phyloP scores from a whole-genome alignment of 2,329 filamentous ascomycete species.

The Sclerotiophoma versabilis region DNA sequence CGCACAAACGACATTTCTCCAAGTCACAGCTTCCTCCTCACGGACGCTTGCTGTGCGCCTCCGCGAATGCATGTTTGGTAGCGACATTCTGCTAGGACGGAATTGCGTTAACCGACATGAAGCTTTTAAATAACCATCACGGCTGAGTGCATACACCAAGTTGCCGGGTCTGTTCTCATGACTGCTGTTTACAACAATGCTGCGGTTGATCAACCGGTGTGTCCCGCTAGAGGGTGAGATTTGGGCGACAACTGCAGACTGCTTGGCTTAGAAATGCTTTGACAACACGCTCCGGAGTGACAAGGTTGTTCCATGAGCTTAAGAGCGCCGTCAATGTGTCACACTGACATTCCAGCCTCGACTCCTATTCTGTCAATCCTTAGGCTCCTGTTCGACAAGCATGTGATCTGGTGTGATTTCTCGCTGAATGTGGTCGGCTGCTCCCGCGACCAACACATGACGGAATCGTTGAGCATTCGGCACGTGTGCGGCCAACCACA shows the following conservation, averaged over 20 bases:
- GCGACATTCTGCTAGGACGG: constrained; percentile 16
- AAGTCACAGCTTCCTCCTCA: constrained; percentile 25
- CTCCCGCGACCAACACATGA: constrained; percentile 36
- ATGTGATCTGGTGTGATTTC: neutral
- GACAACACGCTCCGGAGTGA: neutral
- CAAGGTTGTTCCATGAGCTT: constrained; percentile 15
- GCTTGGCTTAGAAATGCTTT: constrained; percentile 13
- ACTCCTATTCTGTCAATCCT: neutral
- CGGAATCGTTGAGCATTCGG: constrained; percentile 23
- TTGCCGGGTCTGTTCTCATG: constrained; percentile 22
- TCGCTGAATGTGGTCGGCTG: constrained; percentile 30
- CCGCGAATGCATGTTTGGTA: constrained; percentile 4
- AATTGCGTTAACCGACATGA: constrained; percentile 27
- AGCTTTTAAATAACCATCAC: constrained; percentile 5
- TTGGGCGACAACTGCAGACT: constrained; percentile 14
- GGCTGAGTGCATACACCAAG: constrained; percentile 18
- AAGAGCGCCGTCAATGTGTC: neutral
- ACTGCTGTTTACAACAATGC: constrained; percentile 27
- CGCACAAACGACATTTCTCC: constrained; percentile 37
- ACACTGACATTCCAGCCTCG: neutral
- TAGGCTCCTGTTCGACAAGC: neutral
- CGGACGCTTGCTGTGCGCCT: constrained; percentile 14
- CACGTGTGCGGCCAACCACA: constrained; percentile 30
- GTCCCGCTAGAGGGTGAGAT: constrained; percentile 11
- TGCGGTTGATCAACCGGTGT: constrained; percentile 21